These are phyloP conservation scores for Setomelanomma holmii DNA, from an alignment of 2,329 filamentous ascomycete genomes.

Conservation along the genomic window DNA sequence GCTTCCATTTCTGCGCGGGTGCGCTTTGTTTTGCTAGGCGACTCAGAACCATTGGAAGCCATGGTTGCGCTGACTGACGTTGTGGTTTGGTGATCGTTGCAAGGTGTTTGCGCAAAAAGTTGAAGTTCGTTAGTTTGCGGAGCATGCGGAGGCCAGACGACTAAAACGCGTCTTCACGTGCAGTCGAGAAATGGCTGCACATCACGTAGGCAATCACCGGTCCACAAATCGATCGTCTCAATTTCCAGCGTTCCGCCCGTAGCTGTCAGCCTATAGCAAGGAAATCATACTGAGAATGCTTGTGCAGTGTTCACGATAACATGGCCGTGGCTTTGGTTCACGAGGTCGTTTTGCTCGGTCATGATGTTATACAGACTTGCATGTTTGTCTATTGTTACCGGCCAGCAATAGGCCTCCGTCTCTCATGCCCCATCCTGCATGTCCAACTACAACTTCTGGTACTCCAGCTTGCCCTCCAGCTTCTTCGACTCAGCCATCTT, in stretches of 20 bases:
- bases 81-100: conserved; percentile 5
- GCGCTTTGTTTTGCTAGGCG: conserved; percentile 32
- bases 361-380: conserved; percentile 33
- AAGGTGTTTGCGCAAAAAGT: conserved; percentile 1
- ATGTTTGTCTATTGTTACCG: conserved; percentile 24
- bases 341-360: background rate
- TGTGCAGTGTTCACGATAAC: background rate
- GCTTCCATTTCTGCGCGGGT: conserved; percentile 35
- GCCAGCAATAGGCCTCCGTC: conserved; percentile 19
- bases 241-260: too few relatives aligned
- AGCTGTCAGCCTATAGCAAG: too few relatives aligned
- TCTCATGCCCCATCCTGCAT: background rate
- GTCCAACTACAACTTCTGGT: conserved; percentile 80
- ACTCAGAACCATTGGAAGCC: conserved; percentile 26
- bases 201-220: too few relatives aligned
- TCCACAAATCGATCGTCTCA: too few relatives aligned
- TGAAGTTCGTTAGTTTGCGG: background rate
- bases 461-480: conserved; percentile 96
- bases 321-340: background rate
- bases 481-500: conserved; percentile 99
- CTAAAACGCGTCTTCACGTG: background rate
- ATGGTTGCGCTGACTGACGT: conserved; percentile 4
- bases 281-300: too few relatives aligned
- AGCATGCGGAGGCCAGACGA: background rate
- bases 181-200: too few relatives aligned